phyloP scores from a whole-genome alignment of 2,329 filamentous ascomycete species.

The Ophiostoma sp. region DNA sequence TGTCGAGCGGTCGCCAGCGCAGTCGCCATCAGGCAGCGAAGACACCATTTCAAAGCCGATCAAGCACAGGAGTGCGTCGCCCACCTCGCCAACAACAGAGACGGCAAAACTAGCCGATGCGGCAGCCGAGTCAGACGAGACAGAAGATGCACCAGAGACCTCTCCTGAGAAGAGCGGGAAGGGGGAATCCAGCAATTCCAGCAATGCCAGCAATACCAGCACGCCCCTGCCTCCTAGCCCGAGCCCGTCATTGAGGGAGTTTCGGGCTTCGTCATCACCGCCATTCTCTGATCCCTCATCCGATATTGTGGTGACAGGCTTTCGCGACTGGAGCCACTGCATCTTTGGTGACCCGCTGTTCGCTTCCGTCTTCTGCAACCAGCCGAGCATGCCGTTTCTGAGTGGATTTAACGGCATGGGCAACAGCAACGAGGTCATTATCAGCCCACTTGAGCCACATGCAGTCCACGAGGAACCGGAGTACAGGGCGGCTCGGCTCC shows the following conservation, averaged over 20 bases:
- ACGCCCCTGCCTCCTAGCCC: background rate
- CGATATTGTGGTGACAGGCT: slow-evolving; percentile 41
- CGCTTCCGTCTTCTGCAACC: slow-evolving; percentile 44
- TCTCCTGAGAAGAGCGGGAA: background rate
- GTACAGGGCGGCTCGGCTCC: slow-evolving; percentile 41
- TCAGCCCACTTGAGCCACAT: slow-evolving; percentile 16
- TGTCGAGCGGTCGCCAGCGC: slow-evolving; percentile 31
- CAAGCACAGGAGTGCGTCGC: slow-evolving; percentile 10
- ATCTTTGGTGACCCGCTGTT: slow-evolving; percentile 58
- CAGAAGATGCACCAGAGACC: background rate
- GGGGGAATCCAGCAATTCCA: background rate
- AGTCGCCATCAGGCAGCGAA: background rate
- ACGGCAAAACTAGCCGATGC: background rate
- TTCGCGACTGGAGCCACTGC: slow-evolving; percentile 55
- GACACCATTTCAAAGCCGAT: slow-evolving; percentile 1
- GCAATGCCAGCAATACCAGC: background rate
- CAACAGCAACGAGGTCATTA: background rate
- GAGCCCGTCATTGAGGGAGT: background rate
- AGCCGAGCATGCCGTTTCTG: slow-evolving; percentile 43
- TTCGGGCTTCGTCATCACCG: background rate
- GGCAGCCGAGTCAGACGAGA: background rate
- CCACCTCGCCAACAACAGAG: background rate
- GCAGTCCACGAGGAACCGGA: slow-evolving; percentile 23
- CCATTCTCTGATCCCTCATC: background rate
- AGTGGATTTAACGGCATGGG: slow-evolving; percentile 40